A percentile compares a stretch with the other conserved stretches of the same genome.
These are phyloP conservation scores for Pichia scutulata DNA, from an alignment of 805 yeast species.

Conservation along the genomic window DNA sequence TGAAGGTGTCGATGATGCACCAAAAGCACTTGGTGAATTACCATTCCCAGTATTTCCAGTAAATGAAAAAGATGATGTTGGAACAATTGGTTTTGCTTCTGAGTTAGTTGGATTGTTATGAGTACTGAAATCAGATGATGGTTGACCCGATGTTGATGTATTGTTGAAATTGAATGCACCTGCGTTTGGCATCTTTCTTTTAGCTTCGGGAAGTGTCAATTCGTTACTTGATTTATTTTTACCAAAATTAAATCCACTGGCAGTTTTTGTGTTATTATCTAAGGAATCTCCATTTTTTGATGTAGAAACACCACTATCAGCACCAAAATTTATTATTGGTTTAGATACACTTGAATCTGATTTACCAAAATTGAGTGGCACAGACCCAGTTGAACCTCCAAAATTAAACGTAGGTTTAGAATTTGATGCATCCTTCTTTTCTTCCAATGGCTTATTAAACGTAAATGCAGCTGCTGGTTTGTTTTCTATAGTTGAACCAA, in stretches of 20 bases:
- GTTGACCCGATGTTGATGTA: not conserved
- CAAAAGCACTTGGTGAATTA: slow-evolving; percentile 2
- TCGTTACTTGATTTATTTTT: not conserved
- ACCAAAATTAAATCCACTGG: not conserved
- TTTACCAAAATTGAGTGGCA: not conserved
- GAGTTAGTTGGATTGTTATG: not conserved
- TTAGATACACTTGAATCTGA: not conserved
- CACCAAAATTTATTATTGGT: not conserved
- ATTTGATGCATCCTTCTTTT: slow-evolving; percentile 4
- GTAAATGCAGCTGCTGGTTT: not conserved
- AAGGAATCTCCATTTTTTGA: not conserved
- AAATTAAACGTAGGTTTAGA: slow-evolving; percentile 10
- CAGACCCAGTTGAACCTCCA: not conserved
- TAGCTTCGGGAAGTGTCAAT: not conserved
- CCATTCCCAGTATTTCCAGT: not conserved
- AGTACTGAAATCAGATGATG: not conserved
- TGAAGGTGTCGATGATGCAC: not conserved
- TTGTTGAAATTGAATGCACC: not conserved
- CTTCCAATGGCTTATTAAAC: not conserved
- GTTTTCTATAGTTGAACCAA: not conserved
- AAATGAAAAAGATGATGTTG: slow-evolving; percentile 1
- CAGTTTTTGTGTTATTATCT: not conserved
- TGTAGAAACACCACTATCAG: too few relatives aligned
- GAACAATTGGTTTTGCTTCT: not conserved
- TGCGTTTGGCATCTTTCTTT: not conserved